Evolutionary conservation across 768 basidiomycete species (phyloP).

Genomic region (Lactarius vividus): DNA sequence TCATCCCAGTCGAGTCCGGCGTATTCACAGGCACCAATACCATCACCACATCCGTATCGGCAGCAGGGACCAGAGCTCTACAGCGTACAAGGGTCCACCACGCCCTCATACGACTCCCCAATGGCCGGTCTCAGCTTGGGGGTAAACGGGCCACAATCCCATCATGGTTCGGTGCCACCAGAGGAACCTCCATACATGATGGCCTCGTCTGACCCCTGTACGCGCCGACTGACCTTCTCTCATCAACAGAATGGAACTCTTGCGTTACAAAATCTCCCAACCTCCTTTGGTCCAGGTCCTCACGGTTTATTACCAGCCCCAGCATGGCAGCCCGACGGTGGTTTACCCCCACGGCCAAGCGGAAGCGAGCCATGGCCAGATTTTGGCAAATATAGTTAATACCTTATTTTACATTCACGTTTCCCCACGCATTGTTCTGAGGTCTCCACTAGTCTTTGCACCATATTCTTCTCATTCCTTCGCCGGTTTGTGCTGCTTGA

Average conservation of each 20-base stretch:
- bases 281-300: slow-evolving; percentile 4
- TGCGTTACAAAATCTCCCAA: slow-evolving; percentile 11
- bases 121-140: slow-evolving; percentile 9
- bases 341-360: slow-evolving; percentile 5
- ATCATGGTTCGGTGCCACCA: slow-evolving; percentile 20
- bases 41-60: slow-evolving; percentile 22
- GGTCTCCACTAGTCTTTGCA: neutral
- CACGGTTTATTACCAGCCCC: slow-evolving; percentile 11
- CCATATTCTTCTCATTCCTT: neutral
- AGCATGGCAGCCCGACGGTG: slow-evolving; percentile 12
- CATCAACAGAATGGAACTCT: slow-evolving; percentile 18
- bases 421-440: neutral
- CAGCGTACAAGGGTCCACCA: slow-evolving; percentile 6
- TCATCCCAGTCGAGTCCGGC: slow-evolving; percentile 25
- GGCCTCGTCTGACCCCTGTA: slow-evolving; percentile 5
- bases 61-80: slow-evolving; percentile 16
- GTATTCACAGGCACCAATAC: slow-evolving; percentile 23
- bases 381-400: slow-evolving; percentile 17
- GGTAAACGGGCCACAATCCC: slow-evolving; percentile 15
- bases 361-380: slow-evolving; percentile 16
- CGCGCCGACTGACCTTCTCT: slow-evolving; percentile 14
- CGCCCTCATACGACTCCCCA: slow-evolving; percentile 23
- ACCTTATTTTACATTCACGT: neutral
- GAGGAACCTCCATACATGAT: slow-evolving; percentile 19
- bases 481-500: slow-evolving; percentile 5